Evolutionary conservation across 1,284 basidiomycete species (phyloP).

Genomic region (Salmacisia buchloeana): DNA sequence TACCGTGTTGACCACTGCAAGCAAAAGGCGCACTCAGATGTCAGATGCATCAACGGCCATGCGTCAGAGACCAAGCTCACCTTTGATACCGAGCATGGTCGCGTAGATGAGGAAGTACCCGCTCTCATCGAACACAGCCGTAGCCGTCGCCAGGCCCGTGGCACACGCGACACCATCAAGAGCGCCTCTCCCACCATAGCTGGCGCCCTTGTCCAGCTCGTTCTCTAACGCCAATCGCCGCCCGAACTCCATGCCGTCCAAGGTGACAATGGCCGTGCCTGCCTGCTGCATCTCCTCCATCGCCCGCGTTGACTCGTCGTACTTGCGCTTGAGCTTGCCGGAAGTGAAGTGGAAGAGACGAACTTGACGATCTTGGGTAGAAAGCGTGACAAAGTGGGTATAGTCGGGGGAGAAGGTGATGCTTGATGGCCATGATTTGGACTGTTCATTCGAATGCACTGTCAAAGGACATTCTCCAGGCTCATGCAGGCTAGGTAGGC

Average conservation of each 20-base stretch:
- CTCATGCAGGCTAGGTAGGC: too few species aligned
- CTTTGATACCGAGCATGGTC: conserved; percentile 89
- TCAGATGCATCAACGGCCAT: background rate
- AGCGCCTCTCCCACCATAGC: conserved; percentile 56
- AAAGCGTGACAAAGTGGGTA: conserved; percentile 82
- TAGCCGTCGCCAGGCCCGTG: conserved; percentile 29
- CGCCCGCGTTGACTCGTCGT: conserved; percentile 87
- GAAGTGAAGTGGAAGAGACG: conserved; percentile 85
- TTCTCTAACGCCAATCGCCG: conserved; percentile 82
- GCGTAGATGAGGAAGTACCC: conserved; percentile 90
- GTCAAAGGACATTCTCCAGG: background rate
- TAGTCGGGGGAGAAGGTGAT: conserved; percentile 84
- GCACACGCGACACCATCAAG: conserved; percentile 53
- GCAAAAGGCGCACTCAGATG: background rate
- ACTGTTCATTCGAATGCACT: conserved; percentile 55
- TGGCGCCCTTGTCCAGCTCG: conserved; percentile 63
- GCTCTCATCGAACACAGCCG: conserved; percentile 93
- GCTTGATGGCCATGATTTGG: conserved; percentile 82
- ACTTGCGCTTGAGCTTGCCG: conserved; percentile 83
- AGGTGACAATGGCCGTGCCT: conserved; percentile 77
- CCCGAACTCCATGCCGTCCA: conserved; percentile 99
- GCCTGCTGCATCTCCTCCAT: conserved; percentile 77
- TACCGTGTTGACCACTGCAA: conserved; percentile 80
- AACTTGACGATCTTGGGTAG: conserved; percentile 83
- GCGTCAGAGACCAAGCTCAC: conserved; percentile 53